A percentile compares a stretch with the other conserved stretches of the same genome.
Conservation (phyloP, 73 alveolate species). For the Loxodes magnus region DNA sequence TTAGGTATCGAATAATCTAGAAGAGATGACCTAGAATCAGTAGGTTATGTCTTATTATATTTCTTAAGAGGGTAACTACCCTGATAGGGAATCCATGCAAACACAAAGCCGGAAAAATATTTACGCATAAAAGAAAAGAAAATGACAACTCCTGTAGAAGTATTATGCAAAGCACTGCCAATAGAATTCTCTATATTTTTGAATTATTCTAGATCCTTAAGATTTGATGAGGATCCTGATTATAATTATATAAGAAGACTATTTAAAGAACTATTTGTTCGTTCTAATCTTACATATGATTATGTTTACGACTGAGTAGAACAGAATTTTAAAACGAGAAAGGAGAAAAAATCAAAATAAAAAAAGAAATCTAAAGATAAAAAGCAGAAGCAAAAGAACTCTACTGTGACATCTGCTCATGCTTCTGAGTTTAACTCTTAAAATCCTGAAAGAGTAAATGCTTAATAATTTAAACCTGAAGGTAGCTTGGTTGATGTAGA, state of each 20-base stretch:
- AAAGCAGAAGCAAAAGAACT: no score
- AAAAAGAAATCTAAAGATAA: no score
- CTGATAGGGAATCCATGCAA: constrained; percentile 43
- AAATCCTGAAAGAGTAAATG: no score
- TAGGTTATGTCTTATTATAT: constrained; percentile 42
- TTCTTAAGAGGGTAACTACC: constrained; percentile 58
- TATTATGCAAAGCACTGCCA: constrained; percentile 61
- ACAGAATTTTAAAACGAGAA: no score
- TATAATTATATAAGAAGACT: constrained; percentile 18
- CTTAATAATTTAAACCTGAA: no score
- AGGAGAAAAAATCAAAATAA: no score
- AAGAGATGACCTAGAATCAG: constrained; percentile 67
- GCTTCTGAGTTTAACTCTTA: no score
- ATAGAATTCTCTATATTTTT: constrained; percentile 62
- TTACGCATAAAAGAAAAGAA: constrained; percentile 68
- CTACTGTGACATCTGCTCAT: no score
- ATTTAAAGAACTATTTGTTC: not conserved
- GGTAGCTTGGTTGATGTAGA: no score
- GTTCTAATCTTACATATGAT: not conserved
- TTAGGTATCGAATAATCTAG: constrained; percentile 58
- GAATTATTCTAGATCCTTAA: constrained; percentile 71
- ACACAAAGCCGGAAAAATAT: constrained; percentile 34
- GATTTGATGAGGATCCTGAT: constrained; percentile 82
- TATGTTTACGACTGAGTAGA: constrained; percentile 1
- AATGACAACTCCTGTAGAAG: constrained; percentile 48